These are phyloP conservation scores for Hanseniaspora clermontiae DNA, from an alignment of 805 yeast genomes.

Conservation along the genomic window DNA sequence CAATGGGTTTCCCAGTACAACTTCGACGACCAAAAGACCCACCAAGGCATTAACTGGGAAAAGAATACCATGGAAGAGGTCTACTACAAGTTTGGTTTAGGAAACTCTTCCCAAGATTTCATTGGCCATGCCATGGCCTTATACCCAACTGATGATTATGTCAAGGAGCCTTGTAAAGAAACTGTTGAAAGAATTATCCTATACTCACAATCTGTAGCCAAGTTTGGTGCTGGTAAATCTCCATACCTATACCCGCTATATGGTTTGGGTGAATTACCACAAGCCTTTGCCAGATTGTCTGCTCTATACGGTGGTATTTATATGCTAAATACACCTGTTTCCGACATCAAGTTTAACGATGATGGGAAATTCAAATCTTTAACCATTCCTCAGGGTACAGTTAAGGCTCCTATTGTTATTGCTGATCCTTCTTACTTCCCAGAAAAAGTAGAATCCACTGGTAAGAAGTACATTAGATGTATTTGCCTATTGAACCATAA, in stretches of 20 bases:
- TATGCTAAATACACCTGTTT: slow-evolving; percentile 93
- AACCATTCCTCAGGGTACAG: slow-evolving; percentile 78
- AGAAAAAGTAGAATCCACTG: slow-evolving; percentile 30
- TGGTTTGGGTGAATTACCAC: slow-evolving; percentile 97
- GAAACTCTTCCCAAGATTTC: slow-evolving; percentile 85
- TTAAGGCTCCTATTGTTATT: slow-evolving; percentile 84
- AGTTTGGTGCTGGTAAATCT: slow-evolving; percentile 68
- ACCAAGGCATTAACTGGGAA: slow-evolving; percentile 76
- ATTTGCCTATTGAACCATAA: slow-evolving; percentile 85
- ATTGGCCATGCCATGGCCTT: slow-evolving; percentile 98
- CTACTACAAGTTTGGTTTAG: slow-evolving; percentile 78
- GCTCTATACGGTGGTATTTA: slow-evolving; percentile 98
- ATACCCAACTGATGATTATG: slow-evolving; percentile 83
- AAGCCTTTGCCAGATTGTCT: slow-evolving; percentile 91
- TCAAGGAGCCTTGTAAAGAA: slow-evolving; percentile 81
- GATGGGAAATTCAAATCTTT: slow-evolving; percentile 65
- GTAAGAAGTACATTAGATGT: slow-evolving; percentile 30
- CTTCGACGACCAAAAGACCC: slow-evolving; percentile 68
- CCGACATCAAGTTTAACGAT: slow-evolving; percentile 66
- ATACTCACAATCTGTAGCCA: slow-evolving; percentile 80
- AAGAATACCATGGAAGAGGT: slow-evolving; percentile 83
- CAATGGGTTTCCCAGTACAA: slow-evolving; percentile 75
- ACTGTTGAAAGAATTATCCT: slow-evolving; percentile 74
- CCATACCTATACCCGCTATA: slow-evolving; percentile 93
- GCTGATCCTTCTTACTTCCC: slow-evolving; percentile 99